These are phyloP conservation scores for Saccharomyces pastorianus DNA, from an alignment of 1,139 yeast species.

Conservation along the genomic window DNA sequence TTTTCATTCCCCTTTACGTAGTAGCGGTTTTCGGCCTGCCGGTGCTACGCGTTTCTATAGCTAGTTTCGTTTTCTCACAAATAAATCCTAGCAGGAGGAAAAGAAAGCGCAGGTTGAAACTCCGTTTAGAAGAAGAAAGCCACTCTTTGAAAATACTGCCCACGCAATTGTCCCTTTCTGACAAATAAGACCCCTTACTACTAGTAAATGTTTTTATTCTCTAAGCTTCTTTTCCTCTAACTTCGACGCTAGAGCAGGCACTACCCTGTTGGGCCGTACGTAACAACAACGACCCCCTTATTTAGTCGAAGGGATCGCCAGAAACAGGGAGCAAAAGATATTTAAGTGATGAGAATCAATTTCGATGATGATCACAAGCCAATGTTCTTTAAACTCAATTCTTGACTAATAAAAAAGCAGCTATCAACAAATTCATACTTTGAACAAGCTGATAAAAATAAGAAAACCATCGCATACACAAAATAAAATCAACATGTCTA, in stretches of 20 bases:
- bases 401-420: background rate
- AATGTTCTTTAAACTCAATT: background rate
- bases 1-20: background rate
- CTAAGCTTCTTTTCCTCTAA: background rate
- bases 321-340: background rate
- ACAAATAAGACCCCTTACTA: background rate
- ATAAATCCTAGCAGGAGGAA: background rate
- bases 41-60: background rate
- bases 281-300: background rate
- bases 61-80: background rate
- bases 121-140: background rate
- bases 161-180: background rate
- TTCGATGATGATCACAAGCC: background rate
- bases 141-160: background rate
- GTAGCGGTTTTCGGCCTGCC: background rate
- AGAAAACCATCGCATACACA: slow-evolving; percentile 4
- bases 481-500: slow-evolving; percentile 17
- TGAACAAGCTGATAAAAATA: background rate
- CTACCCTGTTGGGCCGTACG: background rate
- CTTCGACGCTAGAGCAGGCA: background rate
- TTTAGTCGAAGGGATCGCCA: background rate
- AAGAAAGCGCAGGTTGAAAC: background rate
- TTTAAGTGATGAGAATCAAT: background rate
- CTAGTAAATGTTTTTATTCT: background rate
- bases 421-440: background rate